Evolutionary conservation across 1,284 basidiomycete species (phyloP).

Genomic region (Hypsizygus ulmarius): DNA sequence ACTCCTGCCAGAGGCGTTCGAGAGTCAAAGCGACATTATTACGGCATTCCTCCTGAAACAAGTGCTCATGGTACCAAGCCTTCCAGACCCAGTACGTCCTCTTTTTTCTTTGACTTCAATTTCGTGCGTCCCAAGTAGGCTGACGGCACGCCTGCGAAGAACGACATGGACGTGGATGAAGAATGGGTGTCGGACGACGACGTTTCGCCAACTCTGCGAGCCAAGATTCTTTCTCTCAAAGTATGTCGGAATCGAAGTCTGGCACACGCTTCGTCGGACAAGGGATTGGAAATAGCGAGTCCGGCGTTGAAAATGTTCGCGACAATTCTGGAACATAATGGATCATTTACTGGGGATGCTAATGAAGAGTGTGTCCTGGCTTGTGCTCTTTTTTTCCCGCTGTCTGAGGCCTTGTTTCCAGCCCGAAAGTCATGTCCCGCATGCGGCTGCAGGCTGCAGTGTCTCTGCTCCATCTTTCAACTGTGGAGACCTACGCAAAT

Average conservation of each 20-base stretch:
- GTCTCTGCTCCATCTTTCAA: conserved; percentile 80
- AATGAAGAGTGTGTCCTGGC: conserved; percentile 59
- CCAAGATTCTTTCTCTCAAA: conserved; percentile 77
- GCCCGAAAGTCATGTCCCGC: conserved; percentile 59
- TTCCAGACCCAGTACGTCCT: conserved; percentile 36
- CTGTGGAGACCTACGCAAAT: conserved; percentile 58
- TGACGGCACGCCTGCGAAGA: conserved; percentile 40
- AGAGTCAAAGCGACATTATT: conserved; percentile 72
- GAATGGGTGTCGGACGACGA: conserved; percentile 77
- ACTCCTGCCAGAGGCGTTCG: conserved; percentile 70
- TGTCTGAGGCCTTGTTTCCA: conserved; percentile 24
- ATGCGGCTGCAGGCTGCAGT: conserved; percentile 81
- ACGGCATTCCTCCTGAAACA: conserved; percentile 72
- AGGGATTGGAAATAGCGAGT: conserved; percentile 62
- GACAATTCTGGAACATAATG: conserved; percentile 63
- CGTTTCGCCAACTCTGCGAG: conserved; percentile 53
- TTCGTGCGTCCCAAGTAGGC: not conserved
- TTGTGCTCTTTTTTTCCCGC: not conserved
- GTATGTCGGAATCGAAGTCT: conserved; percentile 78
- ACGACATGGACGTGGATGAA: conserved; percentile 48
- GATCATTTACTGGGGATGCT: conserved; percentile 58
- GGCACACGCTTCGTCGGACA: conserved; percentile 57
- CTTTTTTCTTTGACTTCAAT: not conserved
- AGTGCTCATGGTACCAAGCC: conserved; percentile 59
- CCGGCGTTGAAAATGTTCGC: conserved; percentile 78